Evolutionary conservation across 1,139 yeast genomes (phyloP), one percentile per base, ranked within the genome.

Genomic region (Geotrichum cucujoidarum): DNA sequence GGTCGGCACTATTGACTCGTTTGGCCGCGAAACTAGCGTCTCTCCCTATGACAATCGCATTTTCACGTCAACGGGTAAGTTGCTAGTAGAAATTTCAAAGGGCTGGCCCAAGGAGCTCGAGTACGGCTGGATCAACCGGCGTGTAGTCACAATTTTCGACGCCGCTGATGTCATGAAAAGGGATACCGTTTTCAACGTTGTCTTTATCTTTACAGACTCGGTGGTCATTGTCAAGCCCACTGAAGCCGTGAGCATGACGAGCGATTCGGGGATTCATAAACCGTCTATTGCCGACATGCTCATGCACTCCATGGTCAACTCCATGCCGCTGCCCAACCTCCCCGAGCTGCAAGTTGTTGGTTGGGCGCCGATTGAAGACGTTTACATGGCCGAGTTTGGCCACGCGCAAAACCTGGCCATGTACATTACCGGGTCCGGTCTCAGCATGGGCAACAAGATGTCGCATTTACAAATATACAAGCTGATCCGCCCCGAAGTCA

Each of bases 51-150:
- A 72, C 55, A 75, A 79, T 38, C 73, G 96, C 53, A 80, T 88
- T 0, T 87, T 89, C 61, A 89, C 97, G 0, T 95, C 96, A 1
- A 83, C 95, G 0, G 97, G 97, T 0, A 88, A 87, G 62, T 75
- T 90, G 2, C 68, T 90, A 38, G 83, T 95, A 0, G 96, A 88
- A 59, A 65, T 89, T 21, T 95, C 96, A 4, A 73, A 78, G 8
- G 80, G 80, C 20, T 90, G 97, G 97, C 97, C 97, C 0, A 69
- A 78, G 0, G 90, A 84, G 57, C 71, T 90, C 22, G 95, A 87
- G 57, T 83, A 82, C 60, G 95, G 95, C 22, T 89, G 97, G 97
- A 65, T 88, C 21, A 75, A 83, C 29, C 74, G 97, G 51, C 76
- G 94, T 53, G 94, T 90, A 3, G 89, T 90, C 17, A 85, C 94